Percentiles rank a stretch among this genome's conserved stretches.
Evolutionary conservation across 177 flowering plant genomes (phyloP).

Genomic region (Vitis hybrid): DNA sequence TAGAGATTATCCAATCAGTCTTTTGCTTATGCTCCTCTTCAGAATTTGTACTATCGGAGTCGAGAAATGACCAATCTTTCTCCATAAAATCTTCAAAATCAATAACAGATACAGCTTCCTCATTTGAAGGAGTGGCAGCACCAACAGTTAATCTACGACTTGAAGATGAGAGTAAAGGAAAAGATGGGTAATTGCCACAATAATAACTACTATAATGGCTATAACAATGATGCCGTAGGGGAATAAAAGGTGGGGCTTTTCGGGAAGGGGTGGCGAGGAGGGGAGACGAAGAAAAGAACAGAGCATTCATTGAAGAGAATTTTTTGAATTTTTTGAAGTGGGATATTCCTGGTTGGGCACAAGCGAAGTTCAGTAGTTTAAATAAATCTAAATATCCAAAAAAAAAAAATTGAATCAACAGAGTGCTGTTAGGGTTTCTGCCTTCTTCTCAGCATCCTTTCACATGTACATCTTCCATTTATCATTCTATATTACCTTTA

Average conservation of each 20-base stretch:
- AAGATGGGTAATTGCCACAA: neutral
- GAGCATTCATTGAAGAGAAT: slow-evolving; percentile 21
- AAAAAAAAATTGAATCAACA: too few species aligned
- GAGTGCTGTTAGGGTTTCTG: too few species aligned
- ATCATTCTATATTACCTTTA: too few species aligned
- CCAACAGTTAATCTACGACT: neutral
- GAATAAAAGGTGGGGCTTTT: slow-evolving; percentile 5
- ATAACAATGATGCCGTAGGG: neutral
- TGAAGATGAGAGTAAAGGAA: slow-evolving; percentile 1
- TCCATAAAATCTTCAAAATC: slow-evolving; percentile 62
- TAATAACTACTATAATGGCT: neutral
- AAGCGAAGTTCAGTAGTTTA: too few species aligned
- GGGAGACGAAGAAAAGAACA: slow-evolving; percentile 12
- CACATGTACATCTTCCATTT: too few species aligned
- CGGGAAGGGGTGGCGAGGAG: slow-evolving; percentile 6
- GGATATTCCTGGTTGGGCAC: too few species aligned
- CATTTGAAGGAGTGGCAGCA: slow-evolving; percentile 29
- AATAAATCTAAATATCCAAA: too few species aligned
- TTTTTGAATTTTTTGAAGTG: neutral
- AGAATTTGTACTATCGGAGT: slow-evolving; percentile 35
- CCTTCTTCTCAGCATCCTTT: too few species aligned
- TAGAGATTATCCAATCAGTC: slow-evolving; percentile 50
- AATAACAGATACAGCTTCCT: slow-evolving; percentile 43
- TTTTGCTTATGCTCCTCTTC: slow-evolving; percentile 33
- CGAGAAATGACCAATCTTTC: slow-evolving; percentile 94